phyloP scores from a whole-genome alignment of 768 basidiomycete genomes.

The Candolleomyces eurysporus region DNA sequence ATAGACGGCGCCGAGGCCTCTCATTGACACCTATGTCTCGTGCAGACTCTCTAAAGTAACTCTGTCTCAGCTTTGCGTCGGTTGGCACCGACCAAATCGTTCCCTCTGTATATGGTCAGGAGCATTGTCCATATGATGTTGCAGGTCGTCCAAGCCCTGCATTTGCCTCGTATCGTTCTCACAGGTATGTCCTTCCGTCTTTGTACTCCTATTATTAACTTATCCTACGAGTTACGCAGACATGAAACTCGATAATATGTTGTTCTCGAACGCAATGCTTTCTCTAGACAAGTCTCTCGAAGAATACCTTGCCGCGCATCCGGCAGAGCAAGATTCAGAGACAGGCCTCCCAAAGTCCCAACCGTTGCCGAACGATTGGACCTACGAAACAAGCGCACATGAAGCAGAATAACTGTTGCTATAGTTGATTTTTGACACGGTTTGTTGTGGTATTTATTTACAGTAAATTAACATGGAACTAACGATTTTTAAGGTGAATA shows the following conservation, averaged over 20 bases:
- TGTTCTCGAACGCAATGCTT: constrained; percentile 13
- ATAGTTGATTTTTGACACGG: constrained; percentile 10
- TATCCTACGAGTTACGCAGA: constrained; percentile 11
- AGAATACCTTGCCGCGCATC: constrained; percentile 6
- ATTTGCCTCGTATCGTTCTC: constrained; percentile 18
- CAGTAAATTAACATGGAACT: not conserved
- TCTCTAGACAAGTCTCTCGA: constrained; percentile 6
- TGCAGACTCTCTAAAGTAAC: constrained; percentile 16
- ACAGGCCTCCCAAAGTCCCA: constrained; percentile 14
- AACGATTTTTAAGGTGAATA: not conserved
- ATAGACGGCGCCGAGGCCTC: constrained; percentile 4
- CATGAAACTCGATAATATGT: constrained; percentile 24
- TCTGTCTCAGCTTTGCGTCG: constrained; percentile 17
- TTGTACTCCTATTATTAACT: not conserved
- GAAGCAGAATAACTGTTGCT: constrained; percentile 11
- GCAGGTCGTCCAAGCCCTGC: constrained; percentile 13
- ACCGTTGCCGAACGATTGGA: constrained; percentile 14
- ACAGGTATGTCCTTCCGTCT: constrained; percentile 13
- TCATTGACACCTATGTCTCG: constrained; percentile 21
- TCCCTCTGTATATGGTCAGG: constrained; percentile 16
- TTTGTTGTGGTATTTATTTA: not conserved
- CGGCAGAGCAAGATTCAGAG: constrained; percentile 6
- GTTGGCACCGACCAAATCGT: constrained; percentile 14
- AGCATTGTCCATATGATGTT: constrained; percentile 13
- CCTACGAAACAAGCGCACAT: constrained; percentile 12